Evolutionary conservation across 192 early-diverging fungal species (phyloP), one percentile per base, ranked within the genome.

Genomic region (Entomortierella lignicola): DNA sequence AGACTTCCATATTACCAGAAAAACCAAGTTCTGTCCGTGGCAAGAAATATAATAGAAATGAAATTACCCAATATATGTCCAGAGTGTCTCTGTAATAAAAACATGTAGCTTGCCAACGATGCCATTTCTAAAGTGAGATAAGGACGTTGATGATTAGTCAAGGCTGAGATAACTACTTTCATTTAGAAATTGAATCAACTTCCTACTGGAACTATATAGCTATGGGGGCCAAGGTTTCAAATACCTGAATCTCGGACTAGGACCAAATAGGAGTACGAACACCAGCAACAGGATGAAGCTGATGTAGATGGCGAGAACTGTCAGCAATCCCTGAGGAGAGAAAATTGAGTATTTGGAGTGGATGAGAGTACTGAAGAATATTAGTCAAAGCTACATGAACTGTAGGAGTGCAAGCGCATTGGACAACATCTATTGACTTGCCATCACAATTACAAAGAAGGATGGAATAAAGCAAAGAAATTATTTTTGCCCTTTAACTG

Each of bases 231-330:
- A 10, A 37, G 34, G 52, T n/a, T n/a, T n/a, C n/a, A n/a, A n/a
- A 54, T 69, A 77, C 74, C 74, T 69, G 61, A 77, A 77, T n/a
- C 66, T 42, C 11, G 74, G 74, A 27, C 74, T 77, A 15, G 74
- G 74, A 30, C 74, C 74, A 44, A 77, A 77, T 32, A 77, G 66
- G 23, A 77, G 66, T 5, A 77, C 53, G 37, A 77, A 77, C 55
- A 77, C 74, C 66, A 69, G 55, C 32, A 69, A 44, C 53, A 77
- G 61, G 66, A 77, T 77, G 66, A 77, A 69, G 21, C 60, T 32
- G 66, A 77, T 77, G 74, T 77, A 77, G 66, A 77, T 57, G 66
- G 57, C 54, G 44, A 77, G 66, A 44, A 77, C 52, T 29, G 74
- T 69, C n/a, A 77, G 55, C 54, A 69, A 18, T 23, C 61, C 74